These are phyloP conservation scores for Lactifluus pinguis DNA, from an alignment of 768 basidiomycete species.

Conservation along the genomic window DNA sequence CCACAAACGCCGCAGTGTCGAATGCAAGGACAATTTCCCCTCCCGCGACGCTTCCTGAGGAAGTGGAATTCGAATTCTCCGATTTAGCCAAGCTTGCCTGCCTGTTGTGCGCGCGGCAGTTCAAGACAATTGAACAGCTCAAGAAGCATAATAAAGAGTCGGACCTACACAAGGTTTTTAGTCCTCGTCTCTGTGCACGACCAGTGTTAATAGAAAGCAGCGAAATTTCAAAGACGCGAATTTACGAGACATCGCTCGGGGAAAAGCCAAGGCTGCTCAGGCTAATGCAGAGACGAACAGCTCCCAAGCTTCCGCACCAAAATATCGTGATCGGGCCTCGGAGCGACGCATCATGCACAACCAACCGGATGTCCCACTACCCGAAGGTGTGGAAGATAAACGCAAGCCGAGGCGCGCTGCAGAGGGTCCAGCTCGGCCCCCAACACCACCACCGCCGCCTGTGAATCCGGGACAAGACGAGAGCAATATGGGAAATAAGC, in stretches of 20 bases:
- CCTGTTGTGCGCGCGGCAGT: conserved; percentile 85
- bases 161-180: conserved; percentile 82
- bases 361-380: conserved; percentile 77
- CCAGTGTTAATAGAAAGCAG: conserved; percentile 33
- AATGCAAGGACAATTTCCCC: conserved; percentile 24
- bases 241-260: conserved; percentile 63
- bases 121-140: conserved; percentile 81
- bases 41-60: conserved; percentile 32
- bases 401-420: conserved; percentile 40
- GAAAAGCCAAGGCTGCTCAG: conserved; percentile 46
- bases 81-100: conserved; percentile 71
- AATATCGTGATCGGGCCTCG: conserved; percentile 92
- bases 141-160: conserved; percentile 90
- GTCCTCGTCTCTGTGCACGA: not conserved
- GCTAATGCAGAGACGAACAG: conserved; percentile 27
- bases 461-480: conserved; percentile 72
- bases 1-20: conserved; percentile 3
- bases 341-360: conserved; percentile 88
- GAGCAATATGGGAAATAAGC: conserved; percentile 82
- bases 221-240: conserved; percentile 74
- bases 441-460: conserved; percentile 52
- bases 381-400: conserved; percentile 37
- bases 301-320: conserved; percentile 41
- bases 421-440: conserved; percentile 53
- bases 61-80: conserved; percentile 74